Base-by-base conservation (phyloP, 179 eudicot genomes). In the Actinidia arguta region DNA sequence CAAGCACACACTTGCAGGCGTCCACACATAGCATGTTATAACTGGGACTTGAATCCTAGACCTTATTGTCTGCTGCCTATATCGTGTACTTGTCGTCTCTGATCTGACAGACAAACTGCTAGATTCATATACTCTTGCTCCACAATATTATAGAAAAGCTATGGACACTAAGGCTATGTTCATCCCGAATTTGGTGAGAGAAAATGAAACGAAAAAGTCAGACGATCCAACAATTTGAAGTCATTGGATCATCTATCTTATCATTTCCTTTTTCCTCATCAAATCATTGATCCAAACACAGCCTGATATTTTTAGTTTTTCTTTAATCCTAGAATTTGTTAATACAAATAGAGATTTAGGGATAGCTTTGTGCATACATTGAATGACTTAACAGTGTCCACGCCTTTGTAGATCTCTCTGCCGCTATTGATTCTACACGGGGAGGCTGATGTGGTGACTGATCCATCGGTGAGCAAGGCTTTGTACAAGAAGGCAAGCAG, bases 371-470 rank as follows among this genome's bases (percentile, higher is more conserved):
- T 42, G 47, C 27, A 18, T 63, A 5, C 48, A 27, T 64, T 16
- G 16, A 0, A 66, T 8, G 59, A 48, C 71, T 63, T 17, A 48
- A 22, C 14, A 54, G 17, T 13, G 76, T 70, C 47, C 74, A 3
- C 8, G 68, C 48, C 68, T 83, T 72, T 73, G 62, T 67, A 96
- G 98, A 93, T 96, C 14, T 92, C 94, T 75, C 85, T 93, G 86
- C 98, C 99, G 73, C 82, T 96, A 77, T 82, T 96, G 86, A 96
- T 96, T 87, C 87, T 96, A 83, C 99, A 96, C 17, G 99, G 99
- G 58, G 93, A 93, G 82, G 93, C 90, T 17, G 99, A 96, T 80
- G 68, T 54, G 42, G 95, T 96, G 80, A 96, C 98, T 0, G 98
- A 96, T 90, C 98, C 98, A 67, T 92, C 98, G 0, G 91, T 96